Evolutionary conservation across 768 basidiomycete genomes (phyloP), one percentile per base, ranked within the genome.

Genomic region (Podaxis sp.): DNA sequence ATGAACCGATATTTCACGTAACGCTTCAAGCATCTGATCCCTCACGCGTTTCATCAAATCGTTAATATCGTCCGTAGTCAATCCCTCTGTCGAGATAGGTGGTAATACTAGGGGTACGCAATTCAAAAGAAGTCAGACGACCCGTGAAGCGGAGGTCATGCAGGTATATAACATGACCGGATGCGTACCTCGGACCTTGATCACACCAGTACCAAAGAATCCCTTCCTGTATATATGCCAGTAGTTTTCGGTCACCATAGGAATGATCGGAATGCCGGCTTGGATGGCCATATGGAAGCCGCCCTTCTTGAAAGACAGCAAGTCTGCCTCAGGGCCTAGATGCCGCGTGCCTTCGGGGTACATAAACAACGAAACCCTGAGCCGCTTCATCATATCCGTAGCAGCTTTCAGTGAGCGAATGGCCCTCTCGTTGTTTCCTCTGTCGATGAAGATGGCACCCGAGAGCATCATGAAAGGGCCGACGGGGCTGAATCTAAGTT

Each of bases 291-390:
- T 84, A 72, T 99, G 95, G 82, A 99, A 99, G 2, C 95, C 96
- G 44, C 97, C 97, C 75, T 98, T 99, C 82, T 99, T 99, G 80
- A 99, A 89, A 2, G 93, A 90, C 4, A 91, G 80, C 72, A 99
- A 76, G 36, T 84, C 82, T 7, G 90, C 83, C 36, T 80, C 76
- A 65, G 87, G 79, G 22, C 82, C 82, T 62, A 84, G 84, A 49
- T 93, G 87, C 38, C 96, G 87, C 11, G 97, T 99, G 33, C 97
- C 97, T 77, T 99, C 97, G 0, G 96, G 94, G 77, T 94, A 99
- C 75, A 99, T 87, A 91, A 93, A 96, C 52, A 99, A 76, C 15
- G 93, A 94, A 17, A 90, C 82, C 65, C 84, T 76, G 40, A 78
- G 74, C 36, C 73, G 68, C 77, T 90, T 91, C 88, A 99, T 93